Conservation (phyloP, 2,329 filamentous ascomycete species). For the Uncinocarpus reesii region DNA sequence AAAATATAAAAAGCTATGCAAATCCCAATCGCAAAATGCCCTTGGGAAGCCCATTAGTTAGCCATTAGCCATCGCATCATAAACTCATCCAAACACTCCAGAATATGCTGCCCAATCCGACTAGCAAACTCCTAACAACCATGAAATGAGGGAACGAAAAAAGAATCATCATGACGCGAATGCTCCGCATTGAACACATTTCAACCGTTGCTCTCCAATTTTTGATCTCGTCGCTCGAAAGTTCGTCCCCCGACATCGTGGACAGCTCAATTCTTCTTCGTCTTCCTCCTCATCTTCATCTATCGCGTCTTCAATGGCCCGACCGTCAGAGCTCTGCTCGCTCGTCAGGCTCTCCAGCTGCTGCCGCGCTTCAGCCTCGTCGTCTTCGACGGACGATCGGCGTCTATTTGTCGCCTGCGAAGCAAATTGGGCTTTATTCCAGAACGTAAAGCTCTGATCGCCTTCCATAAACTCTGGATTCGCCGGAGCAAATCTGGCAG, state of each 20-base stretch:
- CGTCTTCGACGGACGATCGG: conserved; percentile 9
- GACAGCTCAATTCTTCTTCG: conserved; percentile 46
- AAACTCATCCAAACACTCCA: not conserved
- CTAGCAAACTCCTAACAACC: too few species aligned
- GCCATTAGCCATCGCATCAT: too few species aligned
- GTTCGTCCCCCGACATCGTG: conserved; percentile 49
- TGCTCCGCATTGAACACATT: conserved; percentile 49
- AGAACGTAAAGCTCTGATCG: conserved; percentile 45
- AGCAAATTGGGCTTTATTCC: conserved; percentile 39
- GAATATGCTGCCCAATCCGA: not conserved
- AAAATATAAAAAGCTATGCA: too few species aligned
- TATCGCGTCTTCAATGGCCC: conserved; percentile 33
- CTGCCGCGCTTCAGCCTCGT: conserved; percentile 18
- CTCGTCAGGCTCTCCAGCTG: conserved; percentile 1
- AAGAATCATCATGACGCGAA: conserved; percentile 11
- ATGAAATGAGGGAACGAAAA: not conserved
- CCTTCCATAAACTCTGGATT: conserved; percentile 41
- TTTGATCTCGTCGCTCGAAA: conserved; percentile 52
- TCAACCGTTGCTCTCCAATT: conserved; percentile 45
- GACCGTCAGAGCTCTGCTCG: conserved; percentile 25
- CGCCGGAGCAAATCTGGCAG: not conserved
- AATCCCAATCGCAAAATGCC: too few species aligned
- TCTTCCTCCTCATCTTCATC: conserved; percentile 33
- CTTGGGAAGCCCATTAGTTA: too few species aligned
- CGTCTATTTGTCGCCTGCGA: conserved; percentile 27